Conservation (phyloP, 1,284 basidiomycete genomes). For the Papiliotrema flavescens region DNA sequence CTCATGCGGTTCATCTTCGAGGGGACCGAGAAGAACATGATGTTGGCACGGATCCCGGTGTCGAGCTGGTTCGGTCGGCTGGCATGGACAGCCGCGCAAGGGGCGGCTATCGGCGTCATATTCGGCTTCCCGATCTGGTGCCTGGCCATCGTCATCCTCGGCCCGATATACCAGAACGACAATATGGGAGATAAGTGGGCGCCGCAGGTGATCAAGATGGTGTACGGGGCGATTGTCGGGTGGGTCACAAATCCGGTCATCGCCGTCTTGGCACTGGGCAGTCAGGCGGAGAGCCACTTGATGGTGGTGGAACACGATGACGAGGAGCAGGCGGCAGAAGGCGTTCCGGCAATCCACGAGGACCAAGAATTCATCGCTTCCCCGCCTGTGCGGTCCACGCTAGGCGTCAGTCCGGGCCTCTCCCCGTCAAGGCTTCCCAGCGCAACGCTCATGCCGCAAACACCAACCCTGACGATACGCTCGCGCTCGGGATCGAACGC, state of each 20-base stretch:
- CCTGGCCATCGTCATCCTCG: slow-evolving; percentile 45
- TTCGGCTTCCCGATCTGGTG: slow-evolving; percentile 48
- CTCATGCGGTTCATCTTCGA: slow-evolving; percentile 48
- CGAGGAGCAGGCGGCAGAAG: slow-evolving; percentile 12
- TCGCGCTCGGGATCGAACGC: slow-evolving; percentile 15
- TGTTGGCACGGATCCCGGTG: slow-evolving; percentile 23
- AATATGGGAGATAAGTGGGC: slow-evolving; percentile 47
- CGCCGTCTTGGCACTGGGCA: slow-evolving; percentile 45
- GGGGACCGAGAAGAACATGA: slow-evolving; percentile 48
- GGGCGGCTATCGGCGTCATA: slow-evolving; percentile 42
- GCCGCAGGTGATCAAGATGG: slow-evolving; percentile 47
- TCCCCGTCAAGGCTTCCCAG: not conserved
- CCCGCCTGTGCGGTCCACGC: not conserved
- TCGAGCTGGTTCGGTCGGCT: slow-evolving; percentile 33
- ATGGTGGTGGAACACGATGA: slow-evolving; percentile 27
- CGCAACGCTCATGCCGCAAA: not conserved
- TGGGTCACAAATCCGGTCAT: slow-evolving; percentile 50
- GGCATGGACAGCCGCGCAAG: slow-evolving; percentile 44
- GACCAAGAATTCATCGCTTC: slow-evolving; percentile 12
- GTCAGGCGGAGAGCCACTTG: slow-evolving; percentile 47
- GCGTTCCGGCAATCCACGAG: slow-evolving; percentile 17
- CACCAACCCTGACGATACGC: slow-evolving; percentile 2
- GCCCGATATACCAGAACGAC: slow-evolving; percentile 42
- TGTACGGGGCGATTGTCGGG: slow-evolving; percentile 46
- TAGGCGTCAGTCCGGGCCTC: not conserved